These are phyloP conservation scores for Trichophyton simii DNA, from an alignment of 2,329 filamentous ascomycete genomes.

Conservation along the genomic window DNA sequence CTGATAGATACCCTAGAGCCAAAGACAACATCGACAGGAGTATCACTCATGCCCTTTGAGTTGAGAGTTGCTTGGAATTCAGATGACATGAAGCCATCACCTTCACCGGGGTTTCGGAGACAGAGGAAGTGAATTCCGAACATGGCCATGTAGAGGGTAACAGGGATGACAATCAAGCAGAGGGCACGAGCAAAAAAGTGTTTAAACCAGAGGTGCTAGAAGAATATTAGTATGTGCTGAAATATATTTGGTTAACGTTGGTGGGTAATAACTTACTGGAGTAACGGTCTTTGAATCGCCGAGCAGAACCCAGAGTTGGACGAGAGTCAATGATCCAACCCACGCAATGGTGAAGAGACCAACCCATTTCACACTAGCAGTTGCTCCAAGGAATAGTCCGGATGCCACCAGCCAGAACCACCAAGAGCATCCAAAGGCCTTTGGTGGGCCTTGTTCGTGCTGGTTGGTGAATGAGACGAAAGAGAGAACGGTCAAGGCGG, in stretches of 20 bases:
- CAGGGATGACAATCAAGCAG: slow-evolving; percentile 79
- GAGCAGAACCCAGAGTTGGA: slow-evolving; percentile 91
- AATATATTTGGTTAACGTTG: slow-evolving; percentile 69
- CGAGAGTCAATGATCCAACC: slow-evolving; percentile 78
- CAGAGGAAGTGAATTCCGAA: slow-evolving; percentile 94
- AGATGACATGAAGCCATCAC: slow-evolving; percentile 98
- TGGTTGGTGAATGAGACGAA: slow-evolving; percentile 94
- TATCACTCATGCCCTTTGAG: slow-evolving; percentile 90
- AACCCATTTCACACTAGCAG: slow-evolving; percentile 96
- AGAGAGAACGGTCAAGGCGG: slow-evolving; percentile 76
- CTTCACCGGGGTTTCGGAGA: slow-evolving; percentile 87
- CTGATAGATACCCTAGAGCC: slow-evolving; percentile 77
- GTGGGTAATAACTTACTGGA: slow-evolving; percentile 51
- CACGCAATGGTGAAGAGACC: slow-evolving; percentile 97
- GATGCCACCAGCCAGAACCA: slow-evolving; percentile 95
- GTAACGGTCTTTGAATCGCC: slow-evolving; percentile 81
- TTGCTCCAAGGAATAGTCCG: slow-evolving; percentile 77
- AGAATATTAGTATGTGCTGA: background rate
- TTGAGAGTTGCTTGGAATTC: slow-evolving; percentile 98
- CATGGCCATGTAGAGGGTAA: slow-evolving; percentile 89
- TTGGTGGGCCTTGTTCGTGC: slow-evolving; percentile 78
- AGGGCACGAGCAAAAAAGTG: slow-evolving; percentile 85
- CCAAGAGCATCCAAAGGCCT: slow-evolving; percentile 82
- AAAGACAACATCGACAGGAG: slow-evolving; percentile 79
- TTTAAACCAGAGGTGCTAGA: slow-evolving; percentile 69